These are phyloP conservation scores for Candida buenavistaensis DNA, from an alignment of 1,139 yeast genomes.

Conservation along the genomic window DNA sequence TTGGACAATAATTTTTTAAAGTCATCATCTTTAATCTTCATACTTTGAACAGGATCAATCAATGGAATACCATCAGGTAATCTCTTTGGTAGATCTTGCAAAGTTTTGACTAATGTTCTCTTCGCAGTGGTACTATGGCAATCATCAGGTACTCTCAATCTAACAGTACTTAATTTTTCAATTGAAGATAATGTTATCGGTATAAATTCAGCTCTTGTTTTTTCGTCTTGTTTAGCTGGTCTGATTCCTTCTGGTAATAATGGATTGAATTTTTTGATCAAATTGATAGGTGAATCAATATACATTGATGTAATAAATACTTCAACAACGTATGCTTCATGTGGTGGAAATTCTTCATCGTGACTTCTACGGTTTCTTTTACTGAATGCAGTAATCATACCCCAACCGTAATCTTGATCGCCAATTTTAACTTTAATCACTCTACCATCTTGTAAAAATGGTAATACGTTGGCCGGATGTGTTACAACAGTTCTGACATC, in stretches of 20 bases:
- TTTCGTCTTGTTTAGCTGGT: constrained; percentile 74
- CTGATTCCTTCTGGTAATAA: constrained; percentile 83
- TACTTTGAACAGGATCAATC: constrained; percentile 85
- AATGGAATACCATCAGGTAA: constrained; percentile 88
- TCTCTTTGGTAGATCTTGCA: constrained; percentile 76
- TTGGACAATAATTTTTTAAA: constrained; percentile 71
- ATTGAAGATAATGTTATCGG: constrained; percentile 84
- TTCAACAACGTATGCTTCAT: constrained; percentile 84
- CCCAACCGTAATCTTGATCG: constrained; percentile 86
- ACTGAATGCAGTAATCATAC: constrained; percentile 74
- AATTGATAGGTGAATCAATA: constrained; percentile 69
- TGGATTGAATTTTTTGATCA: constrained; percentile 73
- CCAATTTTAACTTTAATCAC: constrained; percentile 66
- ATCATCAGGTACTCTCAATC: constrained; percentile 82
- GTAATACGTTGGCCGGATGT: constrained; percentile 84
- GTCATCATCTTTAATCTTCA: constrained; percentile 85
- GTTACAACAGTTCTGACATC: constrained; percentile 85
- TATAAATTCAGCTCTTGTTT: constrained; percentile 71
- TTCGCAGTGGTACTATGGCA: constrained; percentile 69
- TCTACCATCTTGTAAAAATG: constrained; percentile 88
- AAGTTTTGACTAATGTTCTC: constrained; percentile 71
- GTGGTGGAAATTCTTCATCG: constrained; percentile 60
- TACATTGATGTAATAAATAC: constrained; percentile 82
- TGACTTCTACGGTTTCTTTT: constrained; percentile 53
- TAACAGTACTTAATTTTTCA: constrained; percentile 70